phyloP scores from a whole-genome alignment of 768 basidiomycete genomes.

The Leucocoprinus leucothites region DNA sequence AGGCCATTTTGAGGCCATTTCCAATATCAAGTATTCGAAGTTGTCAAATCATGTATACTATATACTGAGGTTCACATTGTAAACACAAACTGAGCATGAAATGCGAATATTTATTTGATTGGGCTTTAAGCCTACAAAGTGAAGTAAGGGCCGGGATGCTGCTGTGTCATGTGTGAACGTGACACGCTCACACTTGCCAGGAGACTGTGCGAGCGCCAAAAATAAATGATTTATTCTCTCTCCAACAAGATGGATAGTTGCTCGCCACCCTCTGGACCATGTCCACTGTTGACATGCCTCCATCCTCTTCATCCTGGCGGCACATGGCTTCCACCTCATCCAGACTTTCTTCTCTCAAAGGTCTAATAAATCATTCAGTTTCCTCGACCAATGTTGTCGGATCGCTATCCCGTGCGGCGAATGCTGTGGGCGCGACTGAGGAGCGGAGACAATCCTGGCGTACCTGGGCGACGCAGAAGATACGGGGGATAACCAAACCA shows the following conservation, averaged over 20 bases:
- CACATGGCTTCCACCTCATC: not conserved
- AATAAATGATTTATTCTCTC: not conserved
- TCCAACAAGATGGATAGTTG: not conserved
- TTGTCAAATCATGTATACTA: no score
- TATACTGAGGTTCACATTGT: no score
- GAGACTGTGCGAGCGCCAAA: not conserved
- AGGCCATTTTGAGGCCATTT: no score
- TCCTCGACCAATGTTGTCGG: not conserved
- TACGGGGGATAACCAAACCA: not conserved
- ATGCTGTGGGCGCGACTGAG: slow-evolving; percentile 4
- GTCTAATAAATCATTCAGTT: not conserved
- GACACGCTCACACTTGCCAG: no score
- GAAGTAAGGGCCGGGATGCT: no score
- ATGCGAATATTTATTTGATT: no score
- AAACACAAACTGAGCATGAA: no score
- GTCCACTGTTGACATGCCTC: not conserved
- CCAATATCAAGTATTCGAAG: no score
- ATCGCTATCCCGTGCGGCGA: not conserved
- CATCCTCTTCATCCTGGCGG: not conserved
- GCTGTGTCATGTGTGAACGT: no score
- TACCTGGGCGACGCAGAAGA: slow-evolving; percentile 10
- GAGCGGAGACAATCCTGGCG: slow-evolving; percentile 13
- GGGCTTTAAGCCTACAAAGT: no score
- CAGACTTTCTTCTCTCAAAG: not conserved
- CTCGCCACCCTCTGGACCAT: not conserved